These are phyloP conservation scores for Cladophialophora psammophila DNA, from an alignment of 2,329 filamentous ascomycete species.

Conservation along the genomic window DNA sequence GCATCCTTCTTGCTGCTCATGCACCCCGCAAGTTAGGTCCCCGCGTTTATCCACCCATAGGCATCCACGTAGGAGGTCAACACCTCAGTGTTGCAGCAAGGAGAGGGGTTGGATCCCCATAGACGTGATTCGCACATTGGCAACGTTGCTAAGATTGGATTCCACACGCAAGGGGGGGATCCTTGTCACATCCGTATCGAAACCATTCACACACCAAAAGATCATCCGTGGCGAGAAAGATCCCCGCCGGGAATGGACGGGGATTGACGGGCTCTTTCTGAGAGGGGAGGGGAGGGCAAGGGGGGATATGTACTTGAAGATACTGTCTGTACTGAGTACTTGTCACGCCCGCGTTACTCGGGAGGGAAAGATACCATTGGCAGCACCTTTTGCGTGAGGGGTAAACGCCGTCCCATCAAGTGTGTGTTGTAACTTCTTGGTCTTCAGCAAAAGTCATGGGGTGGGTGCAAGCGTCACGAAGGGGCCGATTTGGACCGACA, in stretches of 20 bases:
- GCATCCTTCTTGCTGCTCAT: slow-evolving; percentile 13
- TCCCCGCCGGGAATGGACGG: slow-evolving; percentile 8
- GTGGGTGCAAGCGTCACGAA: slow-evolving; percentile 16
- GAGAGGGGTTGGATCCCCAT: slow-evolving; percentile 3
- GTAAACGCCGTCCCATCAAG: background rate
- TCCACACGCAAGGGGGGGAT: no score
- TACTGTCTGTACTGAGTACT: background rate
- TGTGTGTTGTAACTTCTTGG: background rate
- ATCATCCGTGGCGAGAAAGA: slow-evolving; percentile 2
- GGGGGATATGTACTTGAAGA: slow-evolving; percentile 3
- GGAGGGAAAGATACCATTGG: slow-evolving; percentile 1
- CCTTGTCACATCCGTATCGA: background rate
- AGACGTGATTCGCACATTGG: slow-evolving; percentile 5
- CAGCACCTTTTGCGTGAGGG: slow-evolving; percentile 1
- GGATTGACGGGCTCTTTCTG: slow-evolving; percentile 6
- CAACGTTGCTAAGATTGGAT: no score
- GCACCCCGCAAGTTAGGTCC: slow-evolving; percentile 20
- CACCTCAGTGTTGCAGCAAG: slow-evolving; percentile 8
- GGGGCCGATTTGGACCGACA: slow-evolving; percentile 19
- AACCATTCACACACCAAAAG: background rate
- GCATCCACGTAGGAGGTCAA: slow-evolving; percentile 15
- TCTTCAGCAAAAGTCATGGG: background rate
- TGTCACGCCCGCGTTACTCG: slow-evolving; percentile 5
- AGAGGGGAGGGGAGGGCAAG: background rate
- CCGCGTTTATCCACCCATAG: slow-evolving; percentile 12